Conservation (phyloP, 768 basidiomycete species). For the Auricularia sp. region DNA sequence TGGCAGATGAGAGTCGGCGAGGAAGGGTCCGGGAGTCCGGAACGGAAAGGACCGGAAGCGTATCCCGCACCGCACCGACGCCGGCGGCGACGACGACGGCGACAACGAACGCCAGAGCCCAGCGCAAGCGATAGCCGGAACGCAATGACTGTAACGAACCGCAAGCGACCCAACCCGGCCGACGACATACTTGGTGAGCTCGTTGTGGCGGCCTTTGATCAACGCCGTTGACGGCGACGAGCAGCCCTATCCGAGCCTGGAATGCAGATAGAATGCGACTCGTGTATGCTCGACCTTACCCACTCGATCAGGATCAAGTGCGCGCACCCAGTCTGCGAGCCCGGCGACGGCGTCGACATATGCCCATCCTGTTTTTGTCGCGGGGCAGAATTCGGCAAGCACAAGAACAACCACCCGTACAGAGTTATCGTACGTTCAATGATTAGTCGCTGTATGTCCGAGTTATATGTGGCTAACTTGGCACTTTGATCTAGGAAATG, state of each 20-base stretch:
- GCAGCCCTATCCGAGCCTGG: conserved; percentile 58
- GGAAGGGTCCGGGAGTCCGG: not conserved
- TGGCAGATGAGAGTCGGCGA: not conserved
- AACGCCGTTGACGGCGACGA: not conserved
- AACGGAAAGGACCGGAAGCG: not conserved
- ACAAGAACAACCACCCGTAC: conserved; percentile 81
- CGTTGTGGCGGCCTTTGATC: conserved; percentile 13
- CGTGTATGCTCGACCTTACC: conserved; percentile 79
- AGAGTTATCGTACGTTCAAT: conserved; percentile 65
- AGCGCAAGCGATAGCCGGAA: not conserved
- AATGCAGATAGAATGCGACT: conserved; percentile 73
- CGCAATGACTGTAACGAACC: conserved; percentile 54
- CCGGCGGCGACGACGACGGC: not conserved
- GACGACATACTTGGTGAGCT: conserved; percentile 55
- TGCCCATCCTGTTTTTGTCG: conserved; percentile 89
- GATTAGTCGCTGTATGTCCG: not conserved
- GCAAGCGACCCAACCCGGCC: conserved; percentile 51
- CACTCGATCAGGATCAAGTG: conserved; percentile 97
- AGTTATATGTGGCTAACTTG: conserved; percentile 9
- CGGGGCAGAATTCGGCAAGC: conserved; percentile 79
- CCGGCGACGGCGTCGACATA: conserved; percentile 77
- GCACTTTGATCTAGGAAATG: conserved; percentile 52
- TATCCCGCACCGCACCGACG: not conserved
- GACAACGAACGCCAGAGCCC: not conserved
- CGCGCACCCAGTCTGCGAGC: conserved; percentile 67